Percentiles rank a stretch among this genome's conserved stretches.
Conservation (phyloP, 768 basidiomycete genomes). For the Tylopilus sp. region DNA sequence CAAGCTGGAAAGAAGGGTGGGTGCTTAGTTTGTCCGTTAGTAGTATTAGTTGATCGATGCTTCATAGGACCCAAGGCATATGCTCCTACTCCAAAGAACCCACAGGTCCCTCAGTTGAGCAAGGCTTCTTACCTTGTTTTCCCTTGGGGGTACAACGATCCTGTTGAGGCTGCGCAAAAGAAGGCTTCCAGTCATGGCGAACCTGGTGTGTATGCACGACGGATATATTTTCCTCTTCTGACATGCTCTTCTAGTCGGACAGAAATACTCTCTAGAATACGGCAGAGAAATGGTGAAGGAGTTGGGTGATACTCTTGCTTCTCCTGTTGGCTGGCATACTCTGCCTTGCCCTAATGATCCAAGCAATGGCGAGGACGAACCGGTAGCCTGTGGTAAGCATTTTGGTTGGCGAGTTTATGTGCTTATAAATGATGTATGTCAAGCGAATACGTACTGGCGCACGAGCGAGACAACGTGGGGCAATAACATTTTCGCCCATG, state of each 20-base stretch:
- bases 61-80: constrained; percentile 7
- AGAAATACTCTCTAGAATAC: constrained; percentile 13
- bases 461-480: constrained; percentile 84
- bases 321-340: constrained; percentile 90
- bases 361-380: constrained; percentile 16
- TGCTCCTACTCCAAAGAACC: constrained; percentile 11
- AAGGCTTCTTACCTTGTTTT: constrained; percentile 69
- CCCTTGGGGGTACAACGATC: constrained; percentile 84
- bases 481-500: constrained; percentile 92
- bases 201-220: constrained; percentile 8
- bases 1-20: constrained; percentile 11
- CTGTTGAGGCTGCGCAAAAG: constrained; percentile 44
- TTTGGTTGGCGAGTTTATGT: neutral
- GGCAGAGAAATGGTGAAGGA: constrained; percentile 46
- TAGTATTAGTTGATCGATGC: neutral
- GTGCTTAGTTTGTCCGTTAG: neutral
- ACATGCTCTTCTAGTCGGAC: neutral
- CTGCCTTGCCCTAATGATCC: constrained; percentile 75
- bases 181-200: constrained; percentile 18
- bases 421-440: constrained; percentile 8
- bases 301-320: constrained; percentile 73
- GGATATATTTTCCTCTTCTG: neutral
- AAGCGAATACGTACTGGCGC: constrained; percentile 39
- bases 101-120: constrained; percentile 8
- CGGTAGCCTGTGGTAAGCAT: constrained; percentile 8